Evolutionary conservation across 2,329 filamentous ascomycete species (phyloP).

Genomic region (Pseudocercospora eumusae): DNA sequence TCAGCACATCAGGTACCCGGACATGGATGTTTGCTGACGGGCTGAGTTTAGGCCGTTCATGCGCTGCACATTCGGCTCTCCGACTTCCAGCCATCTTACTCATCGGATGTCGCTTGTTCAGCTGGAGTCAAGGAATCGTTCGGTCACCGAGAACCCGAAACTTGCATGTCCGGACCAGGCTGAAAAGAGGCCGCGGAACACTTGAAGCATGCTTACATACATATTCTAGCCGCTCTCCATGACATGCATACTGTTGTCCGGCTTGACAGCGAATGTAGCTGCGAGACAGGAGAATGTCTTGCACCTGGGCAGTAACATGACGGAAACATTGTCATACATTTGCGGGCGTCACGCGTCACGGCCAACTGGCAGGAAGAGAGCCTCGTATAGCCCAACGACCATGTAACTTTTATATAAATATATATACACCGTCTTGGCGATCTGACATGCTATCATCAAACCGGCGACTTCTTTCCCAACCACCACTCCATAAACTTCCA

Average conservation of each 20-base stretch:
- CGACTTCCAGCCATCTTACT: slow-evolving; percentile 3
- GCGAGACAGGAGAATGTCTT: neutral
- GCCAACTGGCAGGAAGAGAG: too few relatives aligned
- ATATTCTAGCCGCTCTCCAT: neutral
- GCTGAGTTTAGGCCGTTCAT: neutral
- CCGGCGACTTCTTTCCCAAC: neutral
- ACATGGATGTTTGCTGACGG: slow-evolving; percentile 1
- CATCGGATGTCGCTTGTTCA: neutral
- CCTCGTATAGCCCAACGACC: too few relatives aligned
- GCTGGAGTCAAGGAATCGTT: neutral
- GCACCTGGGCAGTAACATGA: neutral
- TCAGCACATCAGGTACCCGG: slow-evolving; percentile 2
- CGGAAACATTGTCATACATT: neutral
- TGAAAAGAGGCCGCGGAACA: neutral
- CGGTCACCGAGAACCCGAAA: slow-evolving; percentile 1
- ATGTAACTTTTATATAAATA: too few relatives aligned
- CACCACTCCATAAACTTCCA: slow-evolving; percentile 15
- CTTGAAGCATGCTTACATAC: neutral
- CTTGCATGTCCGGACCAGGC: neutral
- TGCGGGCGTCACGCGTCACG: neutral
- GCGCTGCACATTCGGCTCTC: neutral
- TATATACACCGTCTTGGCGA: neutral
- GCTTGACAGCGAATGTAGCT: neutral
- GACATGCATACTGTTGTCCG: neutral
- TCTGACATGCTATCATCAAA: neutral